phyloP scores from a whole-genome alignment of 2,329 filamentous ascomycete species.

The Alternaria ventricosa region DNA sequence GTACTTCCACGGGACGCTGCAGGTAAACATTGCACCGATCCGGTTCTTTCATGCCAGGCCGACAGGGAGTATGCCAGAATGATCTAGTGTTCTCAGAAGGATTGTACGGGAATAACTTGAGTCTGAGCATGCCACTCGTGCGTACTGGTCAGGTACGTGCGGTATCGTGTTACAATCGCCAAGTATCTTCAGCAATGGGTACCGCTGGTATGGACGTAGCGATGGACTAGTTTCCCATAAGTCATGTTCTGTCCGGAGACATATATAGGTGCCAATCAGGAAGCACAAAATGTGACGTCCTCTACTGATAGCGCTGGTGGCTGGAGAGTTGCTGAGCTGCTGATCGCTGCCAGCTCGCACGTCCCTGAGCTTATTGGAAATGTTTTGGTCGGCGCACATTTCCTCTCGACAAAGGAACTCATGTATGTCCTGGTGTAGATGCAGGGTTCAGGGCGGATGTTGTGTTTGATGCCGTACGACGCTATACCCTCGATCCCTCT shows the following conservation, averaged over 20 bases:
- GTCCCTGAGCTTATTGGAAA: slow-evolving; percentile 16
- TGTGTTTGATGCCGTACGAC: slow-evolving; percentile 46
- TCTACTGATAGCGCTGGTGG: neutral
- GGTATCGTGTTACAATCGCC: slow-evolving; percentile 3
- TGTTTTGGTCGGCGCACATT: slow-evolving; percentile 19
- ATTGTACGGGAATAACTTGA: slow-evolving; percentile 16
- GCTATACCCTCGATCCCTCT: slow-evolving; percentile 41
- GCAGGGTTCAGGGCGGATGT: slow-evolving; percentile 38
- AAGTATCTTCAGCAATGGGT: neutral
- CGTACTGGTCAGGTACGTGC: slow-evolving; percentile 6
- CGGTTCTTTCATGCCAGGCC: slow-evolving; percentile 25
- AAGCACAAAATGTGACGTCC: neutral
- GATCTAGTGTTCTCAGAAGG: slow-evolving; percentile 4
- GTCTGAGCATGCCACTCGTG: slow-evolving; percentile 14
- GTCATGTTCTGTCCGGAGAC: neutral
- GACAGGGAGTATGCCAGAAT: slow-evolving; percentile 21
- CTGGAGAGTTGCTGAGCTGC: slow-evolving; percentile 5
- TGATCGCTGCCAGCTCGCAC: slow-evolving; percentile 17
- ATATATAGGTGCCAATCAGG: neutral
- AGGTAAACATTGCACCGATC: slow-evolving; percentile 38
- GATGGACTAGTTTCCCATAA: neutral
- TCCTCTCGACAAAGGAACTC: slow-evolving; percentile 18
- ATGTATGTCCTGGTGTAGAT: slow-evolving; percentile 18
- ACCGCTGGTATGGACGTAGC: neutral
- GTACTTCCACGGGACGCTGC: slow-evolving; percentile 39